A percentile compares a stretch with the other conserved stretches of the same genome.
Conservation (phyloP, 2,329 filamentous ascomycete genomes). For the Ambrosiella cleistominuta region DNA sequence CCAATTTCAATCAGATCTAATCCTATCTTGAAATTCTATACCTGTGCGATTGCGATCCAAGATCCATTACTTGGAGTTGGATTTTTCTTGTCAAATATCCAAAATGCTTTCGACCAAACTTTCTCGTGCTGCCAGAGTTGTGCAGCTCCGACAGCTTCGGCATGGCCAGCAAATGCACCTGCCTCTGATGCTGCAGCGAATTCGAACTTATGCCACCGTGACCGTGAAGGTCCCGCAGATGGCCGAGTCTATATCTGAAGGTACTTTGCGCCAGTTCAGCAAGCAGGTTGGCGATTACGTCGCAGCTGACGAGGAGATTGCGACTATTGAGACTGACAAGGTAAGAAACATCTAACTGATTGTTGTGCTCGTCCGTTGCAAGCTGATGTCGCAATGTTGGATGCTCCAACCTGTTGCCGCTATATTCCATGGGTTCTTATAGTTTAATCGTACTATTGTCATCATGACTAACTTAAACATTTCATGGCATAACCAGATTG, state of each 20-base stretch:
- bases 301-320: slow-evolving; percentile 91
- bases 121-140: slow-evolving; percentile 26
- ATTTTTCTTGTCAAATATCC: background rate
- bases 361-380: background rate
- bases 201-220: slow-evolving; percentile 55
- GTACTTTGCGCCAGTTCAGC: slow-evolving; percentile 86
- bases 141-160: slow-evolving; percentile 25
- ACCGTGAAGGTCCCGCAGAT: slow-evolving; percentile 90
- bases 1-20: too few species aligned
- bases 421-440: too few species aligned
- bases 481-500: slow-evolving; percentile 44
- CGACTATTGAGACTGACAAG: slow-evolving; percentile 98
- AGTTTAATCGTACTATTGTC: background rate
- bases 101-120: slow-evolving; percentile 28
- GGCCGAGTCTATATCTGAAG: slow-evolving; percentile 97
- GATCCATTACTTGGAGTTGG: background rate
- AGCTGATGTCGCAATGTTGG: background rate
- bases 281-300: slow-evolving; percentile 88
- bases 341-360: slow-evolving; percentile 26
- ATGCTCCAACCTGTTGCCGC: background rate
- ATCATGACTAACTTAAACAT: background rate
- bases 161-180: slow-evolving; percentile 25
- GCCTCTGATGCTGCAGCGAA: slow-evolving; percentile 34
- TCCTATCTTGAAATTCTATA: too few species aligned
- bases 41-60: background rate